phyloP scores from a whole-genome alignment of 345 rosid species.

The Melaleuca quinquenervia region DNA sequence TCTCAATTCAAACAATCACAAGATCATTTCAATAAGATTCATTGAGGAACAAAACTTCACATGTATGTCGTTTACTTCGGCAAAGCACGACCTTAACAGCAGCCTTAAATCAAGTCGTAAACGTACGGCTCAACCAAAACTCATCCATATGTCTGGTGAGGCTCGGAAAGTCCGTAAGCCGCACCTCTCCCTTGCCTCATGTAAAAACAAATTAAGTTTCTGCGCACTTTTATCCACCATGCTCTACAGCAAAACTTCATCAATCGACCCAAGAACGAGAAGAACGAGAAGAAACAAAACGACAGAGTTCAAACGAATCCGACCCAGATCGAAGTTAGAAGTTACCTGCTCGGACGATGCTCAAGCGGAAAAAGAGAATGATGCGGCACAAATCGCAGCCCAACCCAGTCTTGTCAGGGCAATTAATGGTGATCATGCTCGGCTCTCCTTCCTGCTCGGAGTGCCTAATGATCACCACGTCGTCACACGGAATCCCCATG shows the following conservation, averaged over 20 bases:
- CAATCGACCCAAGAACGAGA: background rate
- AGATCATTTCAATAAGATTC: background rate
- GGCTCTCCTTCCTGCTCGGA: conserved; percentile 75
- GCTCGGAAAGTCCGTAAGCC: background rate
- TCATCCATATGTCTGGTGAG: background rate
- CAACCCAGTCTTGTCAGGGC: conserved; percentile 96
- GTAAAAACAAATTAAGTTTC: background rate
- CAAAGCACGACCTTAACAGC: background rate
- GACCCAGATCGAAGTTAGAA: background rate
- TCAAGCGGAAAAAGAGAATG: conserved; percentile 84
- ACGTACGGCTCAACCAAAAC: background rate
- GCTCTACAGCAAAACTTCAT: background rate
- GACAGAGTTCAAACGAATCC: background rate
- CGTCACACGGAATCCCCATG: conserved; percentile 82
- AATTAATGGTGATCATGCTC: conserved; percentile 65
- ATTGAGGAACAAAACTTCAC: background rate
- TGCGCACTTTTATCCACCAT: background rate
- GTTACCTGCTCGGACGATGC: conserved; percentile 82
- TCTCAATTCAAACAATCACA: background rate
- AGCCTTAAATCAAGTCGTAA: background rate
- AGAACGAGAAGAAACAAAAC: background rate
- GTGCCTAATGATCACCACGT: conserved; percentile 64
- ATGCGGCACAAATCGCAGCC: conserved; percentile 93
- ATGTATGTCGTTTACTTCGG: background rate
- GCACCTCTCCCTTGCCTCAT: background rate